phyloP scores from a whole-genome alignment of 192 early-diverging fungal species.

The Anaeromyces robustus region DNA sequence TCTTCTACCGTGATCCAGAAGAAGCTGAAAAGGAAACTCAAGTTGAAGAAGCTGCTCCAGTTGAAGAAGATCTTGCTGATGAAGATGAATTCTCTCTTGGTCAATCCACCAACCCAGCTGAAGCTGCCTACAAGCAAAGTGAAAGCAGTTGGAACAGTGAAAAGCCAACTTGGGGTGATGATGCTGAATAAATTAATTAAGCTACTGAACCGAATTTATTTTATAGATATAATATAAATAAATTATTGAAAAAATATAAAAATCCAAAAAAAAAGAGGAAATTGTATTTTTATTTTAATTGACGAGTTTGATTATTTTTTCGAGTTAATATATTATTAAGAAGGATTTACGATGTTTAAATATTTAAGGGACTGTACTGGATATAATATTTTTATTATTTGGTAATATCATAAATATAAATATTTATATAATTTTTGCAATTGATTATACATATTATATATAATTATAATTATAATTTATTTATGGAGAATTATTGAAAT shows the following conservation, averaged over 20 bases:
- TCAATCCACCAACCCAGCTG: neutral
- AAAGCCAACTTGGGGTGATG: neutral
- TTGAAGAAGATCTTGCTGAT: constrained; percentile 18
- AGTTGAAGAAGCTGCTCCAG: constrained; percentile 28
- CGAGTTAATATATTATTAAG: no score
- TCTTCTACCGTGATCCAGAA: constrained; percentile 99
- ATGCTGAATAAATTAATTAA: neutral
- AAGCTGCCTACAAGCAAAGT: neutral
- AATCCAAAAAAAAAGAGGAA: no score
- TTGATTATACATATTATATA: no score
- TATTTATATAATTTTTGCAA: no score
- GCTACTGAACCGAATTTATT: neutral
- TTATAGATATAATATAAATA: neutral
- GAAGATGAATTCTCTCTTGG: neutral
- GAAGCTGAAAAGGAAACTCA: constrained; percentile 27
- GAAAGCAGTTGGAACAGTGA: neutral
- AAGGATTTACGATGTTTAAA: no score
- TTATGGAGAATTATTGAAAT: no score
- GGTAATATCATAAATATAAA: no score
- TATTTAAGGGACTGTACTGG: no score
- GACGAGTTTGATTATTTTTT: no score
- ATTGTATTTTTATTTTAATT: no score
- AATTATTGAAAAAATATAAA: neutral
- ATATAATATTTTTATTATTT: no score
- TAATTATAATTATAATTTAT: no score